Base-by-base conservation (phyloP, 495 filamentous ascomycete genomes). In the Penicillium flavigenum region DNA sequence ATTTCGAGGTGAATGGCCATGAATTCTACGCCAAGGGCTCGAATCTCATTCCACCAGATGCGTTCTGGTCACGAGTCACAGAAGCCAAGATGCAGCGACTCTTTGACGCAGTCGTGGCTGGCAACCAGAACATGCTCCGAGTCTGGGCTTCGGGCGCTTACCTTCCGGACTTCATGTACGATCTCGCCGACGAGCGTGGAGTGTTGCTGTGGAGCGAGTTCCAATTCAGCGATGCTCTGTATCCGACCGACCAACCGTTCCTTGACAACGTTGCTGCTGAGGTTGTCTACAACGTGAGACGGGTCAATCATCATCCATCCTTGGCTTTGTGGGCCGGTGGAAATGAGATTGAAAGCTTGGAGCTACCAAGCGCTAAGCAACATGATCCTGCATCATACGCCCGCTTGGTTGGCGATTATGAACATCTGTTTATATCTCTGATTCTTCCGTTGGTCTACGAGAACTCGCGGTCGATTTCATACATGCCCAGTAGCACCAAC, bases 141-240 rank as follows among this genome's bases (percentile, higher is more conserved):
- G 81, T 88, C 11, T 89, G 86, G 86, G 74, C 83, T 3, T 82
- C 80, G 11, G 84, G 86, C 17, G 79, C 82, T 2, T 89, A 88
- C 58, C 73, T 79, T 14, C 83, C 82, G 1, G 86, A 88, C 63
- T 87, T 85, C 52, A 85, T 89, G 48, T 88, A 86, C 59, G 85
- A 89, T 57, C 68, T 87, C 16, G 86, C 85, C 7, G 86, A 89
- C 59, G 80, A 88, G 64, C 73, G 76, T 57, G 86, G 86, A 2
- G 78, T 89, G 12, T 69, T 88, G 14, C 73, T 89, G 5, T 89
- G 86, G 86, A 85, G 79, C 48, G 86, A 88, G 50, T 87, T 88
- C 46, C 76, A 87, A 64, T 88, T 86, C 66, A 81, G 82, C 27
- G 84, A 86, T 67, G 78, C 83, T 0, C 62, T 87, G 16, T 89